These are phyloP conservation scores for Ganoderma resinaceum DNA, from an alignment of 1,284 basidiomycete species.

Conservation along the genomic window DNA sequence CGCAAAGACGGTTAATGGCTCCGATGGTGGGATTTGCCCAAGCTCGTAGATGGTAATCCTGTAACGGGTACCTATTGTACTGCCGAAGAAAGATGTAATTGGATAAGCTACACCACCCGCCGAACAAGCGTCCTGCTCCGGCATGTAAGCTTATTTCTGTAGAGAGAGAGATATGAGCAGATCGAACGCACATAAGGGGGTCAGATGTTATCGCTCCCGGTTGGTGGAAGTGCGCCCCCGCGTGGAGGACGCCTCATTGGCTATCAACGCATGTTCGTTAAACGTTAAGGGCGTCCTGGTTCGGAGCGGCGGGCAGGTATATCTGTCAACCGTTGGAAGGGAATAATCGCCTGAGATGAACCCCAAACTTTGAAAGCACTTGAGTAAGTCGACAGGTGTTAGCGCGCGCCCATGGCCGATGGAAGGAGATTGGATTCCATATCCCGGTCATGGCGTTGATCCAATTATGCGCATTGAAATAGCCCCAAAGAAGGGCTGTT, in stretches of 20 bases:
- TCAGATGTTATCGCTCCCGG: not conserved
- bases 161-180: not conserved
- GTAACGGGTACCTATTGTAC: not conserved
- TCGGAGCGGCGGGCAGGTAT: not conserved
- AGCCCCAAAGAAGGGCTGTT: not conserved
- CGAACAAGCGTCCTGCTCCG: not conserved
- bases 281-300: not conserved
- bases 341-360: not conserved
- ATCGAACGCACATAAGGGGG: not conserved
- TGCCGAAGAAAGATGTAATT: not conserved
- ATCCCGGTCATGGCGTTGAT: not conserved
- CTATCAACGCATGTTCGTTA: not conserved
- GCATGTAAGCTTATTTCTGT: not conserved
- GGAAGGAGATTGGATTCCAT: not conserved
- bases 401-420: not conserved
- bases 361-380: not conserved
- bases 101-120: not conserved
- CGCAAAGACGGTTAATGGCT: not conserved
- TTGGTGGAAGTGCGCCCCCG: not conserved
- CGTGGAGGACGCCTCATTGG: not conserved
- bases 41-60: not conserved
- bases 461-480: not conserved
- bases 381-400: not conserved
- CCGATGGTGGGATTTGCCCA: conserved; percentile 1
- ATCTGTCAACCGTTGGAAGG: not conserved